A percentile compares a stretch with the other conserved stretches of the same genome.
These are phyloP conservation scores for Candida incommunis DNA, from an alignment of 805 yeast genomes.

Conservation along the genomic window DNA sequence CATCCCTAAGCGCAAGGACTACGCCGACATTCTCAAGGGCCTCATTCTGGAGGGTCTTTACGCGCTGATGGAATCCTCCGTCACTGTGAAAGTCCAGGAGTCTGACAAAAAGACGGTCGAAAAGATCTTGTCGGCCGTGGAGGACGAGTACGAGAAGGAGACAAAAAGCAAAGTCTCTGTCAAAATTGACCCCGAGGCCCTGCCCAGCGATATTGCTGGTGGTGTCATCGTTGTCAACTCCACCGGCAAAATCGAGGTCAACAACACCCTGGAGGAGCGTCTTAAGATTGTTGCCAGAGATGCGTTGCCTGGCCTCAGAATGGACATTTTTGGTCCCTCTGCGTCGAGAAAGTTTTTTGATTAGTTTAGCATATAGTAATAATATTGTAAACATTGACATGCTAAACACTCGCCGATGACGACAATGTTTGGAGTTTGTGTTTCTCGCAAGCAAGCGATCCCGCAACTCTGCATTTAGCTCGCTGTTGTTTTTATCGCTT, in stretches of 20 bases:
- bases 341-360: conserved; percentile 82
- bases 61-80: conserved; percentile 59
- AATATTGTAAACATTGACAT: too few relatives aligned
- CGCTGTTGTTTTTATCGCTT: neutral
- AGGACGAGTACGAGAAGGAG: conserved; percentile 45
- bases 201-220: conserved; percentile 60
- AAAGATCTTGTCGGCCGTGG: conserved; percentile 47
- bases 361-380: conserved; percentile 27
- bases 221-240: conserved; percentile 66
- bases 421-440: too few relatives aligned
- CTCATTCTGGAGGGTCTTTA: conserved; percentile 59
- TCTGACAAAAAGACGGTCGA: conserved; percentile 46
- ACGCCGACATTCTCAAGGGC: conserved; percentile 57
- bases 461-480: neutral
- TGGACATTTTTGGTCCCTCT: conserved; percentile 64
- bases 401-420: too few relatives aligned
- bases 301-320: conserved; percentile 84
- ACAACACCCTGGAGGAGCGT: conserved; percentile 92
- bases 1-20: conserved; percentile 44
- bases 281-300: conserved; percentile 66
- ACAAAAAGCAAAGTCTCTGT: conserved; percentile 45
- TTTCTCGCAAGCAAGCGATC: too few relatives aligned
- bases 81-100: conserved; percentile 53
- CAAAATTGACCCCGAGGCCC: conserved; percentile 41
- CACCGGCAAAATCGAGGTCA: conserved; percentile 71